phyloP scores from a whole-genome alignment of 805 yeast genomes.

The Brettanomyces sp. region DNA sequence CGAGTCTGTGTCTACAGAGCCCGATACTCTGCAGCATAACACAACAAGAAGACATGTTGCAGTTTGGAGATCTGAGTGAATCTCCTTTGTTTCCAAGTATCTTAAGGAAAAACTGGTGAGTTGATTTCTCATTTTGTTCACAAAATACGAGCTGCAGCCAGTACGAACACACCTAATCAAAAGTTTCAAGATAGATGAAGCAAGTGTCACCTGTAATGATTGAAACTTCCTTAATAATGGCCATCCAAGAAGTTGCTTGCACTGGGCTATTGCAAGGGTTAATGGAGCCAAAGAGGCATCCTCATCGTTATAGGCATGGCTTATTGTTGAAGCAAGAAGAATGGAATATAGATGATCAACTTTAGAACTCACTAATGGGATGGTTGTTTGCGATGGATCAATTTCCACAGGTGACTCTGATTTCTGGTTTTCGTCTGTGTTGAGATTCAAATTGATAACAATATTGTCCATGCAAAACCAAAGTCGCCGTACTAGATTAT shows the following conservation, averaged over 20 bases:
- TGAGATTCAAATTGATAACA: conserved; percentile 16
- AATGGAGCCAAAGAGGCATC: conserved; percentile 10
- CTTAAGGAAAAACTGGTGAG: background rate
- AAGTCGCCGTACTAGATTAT: conserved; percentile 17
- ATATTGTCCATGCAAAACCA: conserved; percentile 27
- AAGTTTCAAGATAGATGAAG: conserved; percentile 19
- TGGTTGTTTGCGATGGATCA: conserved; percentile 2
- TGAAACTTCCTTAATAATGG: conserved; percentile 16
- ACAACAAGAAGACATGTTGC: too few species aligned
- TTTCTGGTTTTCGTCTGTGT: conserved; percentile 6
- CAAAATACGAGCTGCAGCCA: conserved; percentile 13
- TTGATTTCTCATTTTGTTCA: conserved; percentile 5
- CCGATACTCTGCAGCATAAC: too few species aligned
- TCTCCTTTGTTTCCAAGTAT: background rate
- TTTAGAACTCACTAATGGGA: conserved; percentile 6
- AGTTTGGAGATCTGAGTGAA: background rate
- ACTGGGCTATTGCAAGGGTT: conserved; percentile 11
- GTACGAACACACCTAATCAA: conserved; percentile 9
- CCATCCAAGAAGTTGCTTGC: conserved; percentile 23
- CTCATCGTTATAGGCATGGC: conserved; percentile 12
- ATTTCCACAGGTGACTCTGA: conserved; percentile 5
- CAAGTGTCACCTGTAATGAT: conserved; percentile 16
- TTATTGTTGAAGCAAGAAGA: conserved; percentile 14
- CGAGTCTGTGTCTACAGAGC: background rate
- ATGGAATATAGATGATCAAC: conserved; percentile 22